These are phyloP conservation scores for Achaetomiella virescens DNA, from an alignment of 495 filamentous ascomycete species.

Conservation along the genomic window DNA sequence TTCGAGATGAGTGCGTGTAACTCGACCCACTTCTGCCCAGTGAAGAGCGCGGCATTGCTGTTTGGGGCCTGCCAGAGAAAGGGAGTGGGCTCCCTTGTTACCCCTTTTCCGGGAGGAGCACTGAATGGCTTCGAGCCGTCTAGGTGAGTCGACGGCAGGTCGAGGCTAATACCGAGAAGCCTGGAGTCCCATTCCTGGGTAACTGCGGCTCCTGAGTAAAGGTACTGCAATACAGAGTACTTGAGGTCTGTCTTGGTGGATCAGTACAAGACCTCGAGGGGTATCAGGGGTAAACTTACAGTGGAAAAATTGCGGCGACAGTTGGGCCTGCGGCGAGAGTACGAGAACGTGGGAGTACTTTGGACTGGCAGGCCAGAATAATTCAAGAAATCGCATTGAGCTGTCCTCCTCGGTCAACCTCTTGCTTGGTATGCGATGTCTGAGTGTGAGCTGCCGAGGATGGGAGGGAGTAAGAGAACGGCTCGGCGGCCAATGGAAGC, in stretches of 20 bases:
- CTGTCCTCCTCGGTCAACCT: constrained; percentile 54
- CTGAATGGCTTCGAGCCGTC: constrained; percentile 48
- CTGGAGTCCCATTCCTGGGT: constrained; percentile 39
- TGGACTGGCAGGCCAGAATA: constrained; percentile 67
- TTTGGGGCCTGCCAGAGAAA: constrained; percentile 81
- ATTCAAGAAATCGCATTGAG: constrained; percentile 66
- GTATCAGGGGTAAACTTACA: constrained; percentile 40
- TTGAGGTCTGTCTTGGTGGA: constrained; percentile 46
- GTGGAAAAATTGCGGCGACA: constrained; percentile 71
- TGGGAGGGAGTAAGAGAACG: constrained; percentile 32
- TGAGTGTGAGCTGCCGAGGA: constrained; percentile 53
- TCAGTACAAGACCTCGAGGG: background rate
- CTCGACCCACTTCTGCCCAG: constrained; percentile 77
- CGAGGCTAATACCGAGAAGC: constrained; percentile 69
- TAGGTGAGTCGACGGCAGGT: constrained; percentile 58
- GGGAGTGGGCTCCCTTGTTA: constrained; percentile 35
- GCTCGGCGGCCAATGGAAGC: constrained; percentile 58
- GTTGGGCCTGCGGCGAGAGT: constrained; percentile 67
- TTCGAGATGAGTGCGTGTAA: constrained; percentile 66
- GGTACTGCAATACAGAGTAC: constrained; percentile 66
- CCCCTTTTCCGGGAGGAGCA: constrained; percentile 38
- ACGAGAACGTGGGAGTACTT: constrained; percentile 64
- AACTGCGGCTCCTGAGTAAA: constrained; percentile 52
- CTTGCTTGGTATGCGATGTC: constrained; percentile 58
- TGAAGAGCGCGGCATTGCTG: constrained; percentile 71